phyloP scores from a whole-genome alignment of 306 rosid species.

The Ormosia emarginata region DNA sequence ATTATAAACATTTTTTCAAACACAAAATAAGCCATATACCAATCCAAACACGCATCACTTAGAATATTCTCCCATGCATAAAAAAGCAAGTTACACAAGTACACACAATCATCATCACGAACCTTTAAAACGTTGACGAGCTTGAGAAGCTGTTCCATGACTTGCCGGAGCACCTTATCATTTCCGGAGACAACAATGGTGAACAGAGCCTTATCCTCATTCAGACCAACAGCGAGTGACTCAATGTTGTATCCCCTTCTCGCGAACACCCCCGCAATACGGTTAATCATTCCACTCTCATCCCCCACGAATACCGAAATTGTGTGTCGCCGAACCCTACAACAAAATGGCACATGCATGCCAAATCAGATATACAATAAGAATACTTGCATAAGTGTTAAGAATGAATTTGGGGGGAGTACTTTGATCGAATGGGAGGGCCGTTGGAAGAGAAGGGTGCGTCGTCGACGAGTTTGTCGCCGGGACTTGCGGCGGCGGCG shows the following conservation, averaged over 20 bases:
- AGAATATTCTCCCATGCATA: neutral
- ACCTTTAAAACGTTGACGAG: constrained; percentile 75
- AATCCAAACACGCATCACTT: neutral
- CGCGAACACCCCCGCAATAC: constrained; percentile 80
- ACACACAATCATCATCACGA: neutral
- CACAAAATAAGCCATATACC: neutral
- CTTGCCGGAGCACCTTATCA: constrained; percentile 57
- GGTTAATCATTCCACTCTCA: constrained; percentile 84
- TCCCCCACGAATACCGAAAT: constrained; percentile 86
- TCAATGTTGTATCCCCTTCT: constrained; percentile 80
- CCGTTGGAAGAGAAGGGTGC: constrained; percentile 22
- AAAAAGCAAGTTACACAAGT: neutral
- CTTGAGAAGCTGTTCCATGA: constrained; percentile 74
- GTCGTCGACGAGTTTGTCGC: neutral
- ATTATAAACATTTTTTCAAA: neutral
- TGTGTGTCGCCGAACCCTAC: constrained; percentile 61
- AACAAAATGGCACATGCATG: neutral
- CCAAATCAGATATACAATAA: neutral
- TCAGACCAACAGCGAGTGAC: constrained; percentile 82
- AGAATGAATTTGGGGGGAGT: neutral
- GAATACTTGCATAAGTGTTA: neutral
- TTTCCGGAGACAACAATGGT: constrained; percentile 75
- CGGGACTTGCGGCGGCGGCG: neutral
- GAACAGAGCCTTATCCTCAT: constrained; percentile 72
- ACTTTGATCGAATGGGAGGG: constrained; percentile 41